Conservation (phyloP, 2,329 filamentous ascomycete genomes). For the Neonectria punicea region DNA sequence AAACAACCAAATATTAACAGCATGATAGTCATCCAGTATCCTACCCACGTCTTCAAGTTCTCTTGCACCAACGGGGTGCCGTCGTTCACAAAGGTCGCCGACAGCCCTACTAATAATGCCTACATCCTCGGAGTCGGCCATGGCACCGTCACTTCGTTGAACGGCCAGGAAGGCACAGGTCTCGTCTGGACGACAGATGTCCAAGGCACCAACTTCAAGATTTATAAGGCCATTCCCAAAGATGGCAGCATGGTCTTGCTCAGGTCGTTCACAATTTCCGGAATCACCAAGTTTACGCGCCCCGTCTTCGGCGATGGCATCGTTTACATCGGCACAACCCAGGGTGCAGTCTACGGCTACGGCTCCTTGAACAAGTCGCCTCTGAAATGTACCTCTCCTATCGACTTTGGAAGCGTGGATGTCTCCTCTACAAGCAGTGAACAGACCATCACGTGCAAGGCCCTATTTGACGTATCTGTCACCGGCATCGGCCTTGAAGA, state of each 20-base stretch:
- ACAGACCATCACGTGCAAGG: constrained; percentile 57
- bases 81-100: constrained; percentile 63
- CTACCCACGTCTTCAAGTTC: constrained; percentile 68
- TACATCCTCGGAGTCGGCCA: constrained; percentile 66
- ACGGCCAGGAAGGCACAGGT: constrained; percentile 63
- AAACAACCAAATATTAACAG: neutral
- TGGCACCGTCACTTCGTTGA: constrained; percentile 65
- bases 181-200: constrained; percentile 68
- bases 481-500: constrained; percentile 50
- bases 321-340: constrained; percentile 63
- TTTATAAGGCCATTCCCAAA: constrained; percentile 63
- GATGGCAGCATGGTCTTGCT: constrained; percentile 59
- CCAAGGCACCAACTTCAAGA: constrained; percentile 61
- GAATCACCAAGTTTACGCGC: constrained; percentile 65
- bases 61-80: constrained; percentile 62
- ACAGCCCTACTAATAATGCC: constrained; percentile 60
- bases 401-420: constrained; percentile 58
- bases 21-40: constrained; percentile 58
- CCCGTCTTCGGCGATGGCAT: constrained; percentile 68
- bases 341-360: constrained; percentile 64
- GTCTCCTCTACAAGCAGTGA: constrained; percentile 48
- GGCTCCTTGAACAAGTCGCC: constrained; percentile 65
- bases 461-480: constrained; percentile 56
- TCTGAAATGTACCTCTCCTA: constrained; percentile 62
- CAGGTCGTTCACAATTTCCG: constrained; percentile 61